Base-by-base conservation (phyloP, 2,329 filamentous ascomycete genomes). In the Ascochyta koolunga region DNA sequence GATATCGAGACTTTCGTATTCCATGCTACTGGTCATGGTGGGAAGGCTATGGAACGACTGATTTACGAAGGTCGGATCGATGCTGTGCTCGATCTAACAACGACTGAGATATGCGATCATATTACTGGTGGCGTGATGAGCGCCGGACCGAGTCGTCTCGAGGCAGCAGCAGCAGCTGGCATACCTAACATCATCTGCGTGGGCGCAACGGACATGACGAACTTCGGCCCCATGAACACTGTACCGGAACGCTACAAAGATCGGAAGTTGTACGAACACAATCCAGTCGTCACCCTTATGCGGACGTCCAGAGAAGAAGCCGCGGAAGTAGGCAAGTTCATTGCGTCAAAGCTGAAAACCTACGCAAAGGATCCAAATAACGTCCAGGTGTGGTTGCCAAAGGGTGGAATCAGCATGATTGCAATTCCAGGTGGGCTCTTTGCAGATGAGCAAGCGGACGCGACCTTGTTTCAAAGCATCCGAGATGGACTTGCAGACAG, bases 31-130 rank as follows among this genome's bases (percentile, higher is more conserved):
- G 88, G 88, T 0, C 80, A 86, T 13, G 88, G 88, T 0, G 88
- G 88, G 2, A 80, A 80, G 45, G 85, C 87, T 0, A 88, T 90
- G 87, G 88, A 90, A 67, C 77, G 85, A 0, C 76, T 90, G 2
- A 73, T 89, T 1, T 65, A 68, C 0, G 83, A 87, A 60, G 78
- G 78, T 0, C 73, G 77, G n/a, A 75, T 91, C 1, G 85, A 89
- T 62, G 88, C 83, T 0, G 80, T 90, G 0, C 73, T 90, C 3
- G 88, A 91, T 64, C 72, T 90, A n/a, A 90, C 88, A 0, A 90
- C 87, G 0, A 89, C 86, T 0, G 88, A 91, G 64, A 79, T 70
- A 36, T 83, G 83, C 37, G 88, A 90, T 63, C 75, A 85, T 40
- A 58, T 89, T 0, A 81, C 83, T 15, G 88, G 86, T 0, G 87